These are phyloP conservation scores for Xylaria sp. DNA, from an alignment of 2,329 filamentous ascomycete species.

Conservation along the genomic window DNA sequence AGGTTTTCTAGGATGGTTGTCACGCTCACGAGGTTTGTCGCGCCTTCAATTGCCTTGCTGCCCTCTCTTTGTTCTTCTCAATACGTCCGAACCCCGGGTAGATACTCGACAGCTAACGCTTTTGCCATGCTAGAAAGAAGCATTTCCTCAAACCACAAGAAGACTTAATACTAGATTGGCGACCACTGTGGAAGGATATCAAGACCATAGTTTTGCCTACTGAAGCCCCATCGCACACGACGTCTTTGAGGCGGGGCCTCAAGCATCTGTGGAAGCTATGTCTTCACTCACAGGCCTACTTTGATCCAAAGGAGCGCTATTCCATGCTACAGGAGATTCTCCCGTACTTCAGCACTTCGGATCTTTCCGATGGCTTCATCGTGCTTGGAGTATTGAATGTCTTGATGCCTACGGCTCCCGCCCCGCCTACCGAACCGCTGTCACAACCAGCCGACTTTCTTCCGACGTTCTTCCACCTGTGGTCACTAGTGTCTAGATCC, in stretches of 20 bases:
- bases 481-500: conserved; percentile 91
- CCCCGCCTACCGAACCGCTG: conserved; percentile 71
- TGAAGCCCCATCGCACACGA: conserved; percentile 73
- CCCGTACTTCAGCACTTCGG: conserved; percentile 90
- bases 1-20: conserved; percentile 97
- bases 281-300: conserved; percentile 88
- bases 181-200: conserved; percentile 88
- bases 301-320: conserved; percentile 85
- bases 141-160: conserved; percentile 92
- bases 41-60: not conserved
- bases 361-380: conserved; percentile 89
- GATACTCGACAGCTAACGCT: no score
- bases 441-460: conserved; percentile 89
- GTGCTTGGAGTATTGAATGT: conserved; percentile 88
- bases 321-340: conserved; percentile 81
- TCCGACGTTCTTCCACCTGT: conserved; percentile 94
- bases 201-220: conserved; percentile 88
- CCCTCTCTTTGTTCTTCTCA: not conserved
- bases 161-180: conserved; percentile 92
- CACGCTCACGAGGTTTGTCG: conserved; percentile 83
- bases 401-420: conserved; percentile 82
- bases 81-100: no score
- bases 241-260: conserved; percentile 58
- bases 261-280: conserved; percentile 84
- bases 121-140: conserved; percentile 69